Conservation (phyloP, 169 alveolate species). For the Theileria orientalis region DNA sequence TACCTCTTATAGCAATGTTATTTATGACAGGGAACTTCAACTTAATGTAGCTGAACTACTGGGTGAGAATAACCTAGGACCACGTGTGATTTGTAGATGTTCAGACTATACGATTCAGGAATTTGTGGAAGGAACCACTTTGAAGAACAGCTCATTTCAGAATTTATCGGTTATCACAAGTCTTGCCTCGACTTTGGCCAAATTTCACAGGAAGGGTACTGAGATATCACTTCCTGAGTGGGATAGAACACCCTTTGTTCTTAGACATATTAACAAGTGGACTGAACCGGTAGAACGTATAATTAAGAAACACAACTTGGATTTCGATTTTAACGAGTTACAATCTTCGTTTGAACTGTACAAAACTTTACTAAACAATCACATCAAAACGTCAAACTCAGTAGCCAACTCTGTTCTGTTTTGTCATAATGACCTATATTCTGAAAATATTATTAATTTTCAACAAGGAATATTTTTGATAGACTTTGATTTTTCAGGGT, state of each 20-base stretch:
- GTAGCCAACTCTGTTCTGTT: slow-evolving; percentile 70
- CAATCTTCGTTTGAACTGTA: background rate
- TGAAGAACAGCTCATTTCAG: slow-evolving; percentile 62
- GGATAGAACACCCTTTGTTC: slow-evolving; percentile 69
- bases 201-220: slow-evolving; percentile 13
- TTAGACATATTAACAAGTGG: slow-evolving; percentile 47
- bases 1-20: slow-evolving; percentile 59
- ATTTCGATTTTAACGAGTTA: background rate
- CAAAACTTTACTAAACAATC: slow-evolving; percentile 19
- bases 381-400: slow-evolving; percentile 31
- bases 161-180: slow-evolving; percentile 63
- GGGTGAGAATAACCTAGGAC: slow-evolving; percentile 74
- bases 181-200: slow-evolving; percentile 61
- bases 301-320: background rate
- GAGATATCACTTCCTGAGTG: slow-evolving; percentile 53
- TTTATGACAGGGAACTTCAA: slow-evolving; percentile 68
- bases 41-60: slow-evolving; percentile 68
- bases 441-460: slow-evolving; percentile 63
- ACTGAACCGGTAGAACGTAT: background rate
- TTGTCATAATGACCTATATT: slow-evolving; percentile 79
- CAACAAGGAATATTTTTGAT: slow-evolving; percentile 69
- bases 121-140: slow-evolving; percentile 75
- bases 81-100: slow-evolving; percentile 61
- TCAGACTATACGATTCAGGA: slow-evolving; percentile 77
- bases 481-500: slow-evolving; percentile 78